Percentiles rank a stretch among this genome's conserved stretches.
Evolutionary conservation across 2,329 filamentous ascomycete genomes (phyloP).

Genomic region (Nemania sp.): DNA sequence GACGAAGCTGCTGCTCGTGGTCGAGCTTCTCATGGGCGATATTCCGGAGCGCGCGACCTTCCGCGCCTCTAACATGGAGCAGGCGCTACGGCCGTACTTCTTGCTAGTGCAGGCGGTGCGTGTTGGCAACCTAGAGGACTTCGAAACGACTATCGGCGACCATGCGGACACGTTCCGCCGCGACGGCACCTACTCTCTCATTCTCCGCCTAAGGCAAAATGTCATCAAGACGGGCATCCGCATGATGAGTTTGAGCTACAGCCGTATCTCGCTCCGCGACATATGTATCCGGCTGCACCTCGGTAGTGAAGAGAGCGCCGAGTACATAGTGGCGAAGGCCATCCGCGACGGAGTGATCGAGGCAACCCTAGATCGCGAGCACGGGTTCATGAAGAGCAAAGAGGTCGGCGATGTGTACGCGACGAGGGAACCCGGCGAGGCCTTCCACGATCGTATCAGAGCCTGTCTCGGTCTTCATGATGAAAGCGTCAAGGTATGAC

Average conservation of each 20-base stretch:
- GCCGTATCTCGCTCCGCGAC: constrained; percentile 92
- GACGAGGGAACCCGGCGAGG: constrained; percentile 92
- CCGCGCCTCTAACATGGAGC: constrained; percentile 84
- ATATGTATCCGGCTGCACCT: constrained; percentile 95
- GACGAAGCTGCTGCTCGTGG: constrained; percentile 93
- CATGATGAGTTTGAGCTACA: constrained; percentile 98
- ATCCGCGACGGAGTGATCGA: constrained; percentile 98
- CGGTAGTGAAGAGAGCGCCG: constrained; percentile 93
- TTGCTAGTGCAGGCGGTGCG: constrained; percentile 92
- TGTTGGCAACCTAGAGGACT: constrained; percentile 93
- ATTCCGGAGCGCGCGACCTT: constrained; percentile 95
- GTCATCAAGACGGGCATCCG: constrained; percentile 99
- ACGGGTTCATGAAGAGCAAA: constrained; percentile 98
- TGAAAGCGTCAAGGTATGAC: constrained; percentile 90
- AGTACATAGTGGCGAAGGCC: constrained; percentile 99
- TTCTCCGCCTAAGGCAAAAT: constrained; percentile 92
- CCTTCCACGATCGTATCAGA: constrained; percentile 94
- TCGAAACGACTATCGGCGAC: constrained; percentile 81
- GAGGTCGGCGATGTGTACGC: constrained; percentile 95
- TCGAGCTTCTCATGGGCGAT: constrained; percentile 97
- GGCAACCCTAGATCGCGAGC: constrained; percentile 89
- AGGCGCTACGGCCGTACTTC: constrained; percentile 89
- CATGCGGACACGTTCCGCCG: constrained; percentile 85
- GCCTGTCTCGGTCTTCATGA: constrained; percentile 92
- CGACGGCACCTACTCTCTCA: constrained; percentile 93